Conservation (phyloP, 2,329 filamentous ascomycete species). For the Corniculantispora saksenae region DNA sequence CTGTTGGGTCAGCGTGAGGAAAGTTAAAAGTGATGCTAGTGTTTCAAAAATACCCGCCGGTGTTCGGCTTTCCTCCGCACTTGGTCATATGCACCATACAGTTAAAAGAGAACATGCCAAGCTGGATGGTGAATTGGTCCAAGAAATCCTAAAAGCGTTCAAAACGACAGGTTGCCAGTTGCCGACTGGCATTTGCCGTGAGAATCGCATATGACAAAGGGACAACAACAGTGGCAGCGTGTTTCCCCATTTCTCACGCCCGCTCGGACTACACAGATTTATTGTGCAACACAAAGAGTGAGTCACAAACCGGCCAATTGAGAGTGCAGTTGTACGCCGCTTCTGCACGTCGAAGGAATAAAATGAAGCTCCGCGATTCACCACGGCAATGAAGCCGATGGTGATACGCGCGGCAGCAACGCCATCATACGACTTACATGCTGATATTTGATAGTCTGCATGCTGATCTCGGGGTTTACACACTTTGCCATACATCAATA, state of each 20-base stretch:
- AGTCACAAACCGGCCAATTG: too few relatives aligned
- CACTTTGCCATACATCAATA: not conserved
- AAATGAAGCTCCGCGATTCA: not conserved
- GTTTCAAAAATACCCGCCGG: conserved; percentile 2
- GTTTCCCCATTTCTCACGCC: not conserved
- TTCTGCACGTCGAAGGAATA: not conserved
- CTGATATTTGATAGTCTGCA: not conserved
- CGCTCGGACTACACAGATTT: not conserved
- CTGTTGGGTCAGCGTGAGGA: not conserved
- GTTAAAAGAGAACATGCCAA: too few relatives aligned
- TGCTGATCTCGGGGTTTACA: not conserved
- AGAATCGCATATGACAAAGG: not conserved
- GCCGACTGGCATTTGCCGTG: not conserved
- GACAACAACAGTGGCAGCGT: not conserved
- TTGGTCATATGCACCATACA: not conserved
- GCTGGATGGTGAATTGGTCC: not conserved
- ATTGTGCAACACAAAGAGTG: not conserved
- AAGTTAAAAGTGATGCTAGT: conserved; percentile 16
- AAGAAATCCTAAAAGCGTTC: too few relatives aligned
- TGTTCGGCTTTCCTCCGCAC: not conserved
- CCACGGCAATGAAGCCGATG: not conserved
- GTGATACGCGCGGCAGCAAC: not conserved
- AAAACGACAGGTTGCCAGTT: too few relatives aligned
- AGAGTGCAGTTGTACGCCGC: not conserved
- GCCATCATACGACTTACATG: not conserved